phyloP scores from a whole-genome alignment of 2,329 filamentous ascomycete species.

The Aspergillus versicolor region DNA sequence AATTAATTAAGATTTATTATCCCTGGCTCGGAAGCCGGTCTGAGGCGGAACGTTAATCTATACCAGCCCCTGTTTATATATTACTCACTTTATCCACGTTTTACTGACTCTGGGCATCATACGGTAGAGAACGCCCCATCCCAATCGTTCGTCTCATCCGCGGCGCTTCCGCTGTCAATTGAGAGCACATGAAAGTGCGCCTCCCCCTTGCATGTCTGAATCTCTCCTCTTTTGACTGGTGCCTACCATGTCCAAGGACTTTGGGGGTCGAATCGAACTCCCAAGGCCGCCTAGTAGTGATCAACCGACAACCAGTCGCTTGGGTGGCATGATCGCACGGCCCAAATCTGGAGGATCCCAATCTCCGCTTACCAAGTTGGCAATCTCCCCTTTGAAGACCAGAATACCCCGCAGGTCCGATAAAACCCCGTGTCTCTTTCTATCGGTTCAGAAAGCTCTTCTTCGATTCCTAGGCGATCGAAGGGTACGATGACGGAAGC shows the following conservation, averaged over 20 bases:
- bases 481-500: neutral
- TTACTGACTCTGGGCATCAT: neutral
- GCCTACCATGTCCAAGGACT: neutral
- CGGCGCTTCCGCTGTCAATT: neutral
- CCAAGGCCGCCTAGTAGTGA: neutral
- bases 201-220: neutral
- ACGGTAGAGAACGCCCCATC: neutral
- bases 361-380: neutral
- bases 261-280: neutral
- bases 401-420: neutral
- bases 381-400: neutral
- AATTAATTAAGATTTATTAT: slow-evolving; percentile 8
- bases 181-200: neutral
- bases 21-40: neutral
- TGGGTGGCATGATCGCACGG: neutral
- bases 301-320: neutral
- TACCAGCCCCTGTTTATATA: slow-evolving; percentile 4
- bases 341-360: neutral
- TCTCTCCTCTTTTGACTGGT: neutral
- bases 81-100: neutral
- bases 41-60: slow-evolving; percentile 5
- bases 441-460: neutral
- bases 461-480: neutral
- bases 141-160: neutral
- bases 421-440: neutral